Base-by-base conservation (phyloP, 345 rosid genomes). In the Mangifera indica region DNA sequence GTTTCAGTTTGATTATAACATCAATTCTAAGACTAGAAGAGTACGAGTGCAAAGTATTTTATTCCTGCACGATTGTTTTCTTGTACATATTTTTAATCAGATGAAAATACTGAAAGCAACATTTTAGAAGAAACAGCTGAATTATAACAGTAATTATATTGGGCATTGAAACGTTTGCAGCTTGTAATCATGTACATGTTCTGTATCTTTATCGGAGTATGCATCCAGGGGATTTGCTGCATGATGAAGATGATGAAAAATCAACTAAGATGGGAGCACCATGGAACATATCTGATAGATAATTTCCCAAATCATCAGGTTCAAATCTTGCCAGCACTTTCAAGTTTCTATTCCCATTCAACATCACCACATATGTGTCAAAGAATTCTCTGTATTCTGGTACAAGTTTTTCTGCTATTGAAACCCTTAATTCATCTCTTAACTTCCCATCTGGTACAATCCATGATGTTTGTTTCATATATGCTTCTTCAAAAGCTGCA, bases 201-300 rank as follows among this genome's bases (percentile, higher is more conserved):
- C 25, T 40, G 24, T 69, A 67, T 66, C 49, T 66, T 73, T 74
- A 78, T 59, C 80, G 49, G 49, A 67, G 49, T 65, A 76, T 67
- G 69, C 85, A 73, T n/a, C 85, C 80, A 42, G 53, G 67, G 20
- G 8, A 5, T 37, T 84, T 74, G 72, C 60, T 69, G 60, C 72
- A 76, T 6, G 84, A 68, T 21, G 83, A 71, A 13, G 69, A 3
- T 13, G 84, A 71, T 9, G 81, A 72, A 24, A 69, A 74, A 74
- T 56, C 71, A 59, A 45, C 74, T 29, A 84, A 78, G 66, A 75
- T 58, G 46, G 78, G 64, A 32, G 79, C 74, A n/a, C 89, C 90
- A 34, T 81, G 91, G 79, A 88, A 91, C 77, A 94, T 66, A 78
- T 87, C 86, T 14, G 95, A 90, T 64, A 94, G 79, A 81, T 82